A percentile compares a stretch with the other conserved stretches of the same genome.
Conservation (phyloP, 2,329 filamentous ascomycete genomes). For the Claviceps digitariae region DNA sequence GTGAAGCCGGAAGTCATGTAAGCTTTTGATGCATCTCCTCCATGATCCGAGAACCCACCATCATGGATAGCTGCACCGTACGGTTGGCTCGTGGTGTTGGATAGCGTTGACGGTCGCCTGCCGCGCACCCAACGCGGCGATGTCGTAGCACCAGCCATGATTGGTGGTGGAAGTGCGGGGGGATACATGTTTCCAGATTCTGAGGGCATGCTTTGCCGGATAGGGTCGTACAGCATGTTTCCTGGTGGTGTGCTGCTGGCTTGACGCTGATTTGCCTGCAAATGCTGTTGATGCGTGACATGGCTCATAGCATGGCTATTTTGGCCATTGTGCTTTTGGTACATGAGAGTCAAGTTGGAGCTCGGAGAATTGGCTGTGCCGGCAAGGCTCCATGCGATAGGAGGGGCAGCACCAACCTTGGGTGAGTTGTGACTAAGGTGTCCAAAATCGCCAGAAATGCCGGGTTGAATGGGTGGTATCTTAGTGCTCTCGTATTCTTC, state of each 20-base stretch:
- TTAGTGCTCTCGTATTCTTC: conserved; percentile 70
- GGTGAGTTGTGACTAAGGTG: conserved; percentile 32
- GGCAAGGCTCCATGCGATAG: conserved; percentile 75
- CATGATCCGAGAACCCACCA: conserved; percentile 8
- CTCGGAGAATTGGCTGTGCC: conserved; percentile 77
- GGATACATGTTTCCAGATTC: conserved; percentile 35
- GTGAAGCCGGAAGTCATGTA: conserved; percentile 24
- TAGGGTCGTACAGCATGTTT: conserved; percentile 48
- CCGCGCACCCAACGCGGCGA: conserved; percentile 21
- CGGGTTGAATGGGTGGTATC: conserved; percentile 26
- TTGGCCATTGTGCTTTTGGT: conserved; percentile 36
- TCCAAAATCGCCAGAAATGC: conserved; percentile 27
- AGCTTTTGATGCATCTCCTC: conserved; percentile 20
- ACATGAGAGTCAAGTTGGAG: conserved; percentile 71
- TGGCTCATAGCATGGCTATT: background rate
- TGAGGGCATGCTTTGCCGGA: conserved; percentile 37
- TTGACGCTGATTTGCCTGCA: conserved; percentile 12
- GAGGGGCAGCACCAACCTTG: conserved; percentile 22
- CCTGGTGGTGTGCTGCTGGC: conserved; percentile 37
- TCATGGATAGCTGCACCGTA: conserved; percentile 18
- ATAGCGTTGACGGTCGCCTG: conserved; percentile 13
- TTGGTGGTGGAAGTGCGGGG: conserved; percentile 34
- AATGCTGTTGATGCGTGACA: conserved; percentile 5
- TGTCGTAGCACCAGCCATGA: conserved; percentile 32
- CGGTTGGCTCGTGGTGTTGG: conserved; percentile 9